A percentile compares a stretch with the other conserved stretches of the same genome.
phyloP scores from a whole-genome alignment of 805 yeast genomes.

The Lipomyces orientalis region DNA sequence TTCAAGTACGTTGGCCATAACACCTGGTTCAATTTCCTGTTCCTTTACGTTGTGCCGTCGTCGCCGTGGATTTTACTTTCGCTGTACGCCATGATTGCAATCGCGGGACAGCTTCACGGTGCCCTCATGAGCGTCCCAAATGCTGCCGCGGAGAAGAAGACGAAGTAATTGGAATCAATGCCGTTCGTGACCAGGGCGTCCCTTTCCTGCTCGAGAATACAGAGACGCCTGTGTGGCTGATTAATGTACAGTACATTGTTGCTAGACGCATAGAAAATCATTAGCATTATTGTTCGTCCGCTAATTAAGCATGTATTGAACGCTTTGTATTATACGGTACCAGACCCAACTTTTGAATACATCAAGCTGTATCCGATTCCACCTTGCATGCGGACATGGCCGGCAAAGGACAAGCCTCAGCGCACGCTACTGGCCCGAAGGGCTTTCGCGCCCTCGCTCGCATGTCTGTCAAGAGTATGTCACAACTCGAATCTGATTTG shows the following conservation, averaged over 20 bases:
- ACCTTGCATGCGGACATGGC: too few species aligned
- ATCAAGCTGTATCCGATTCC: too few species aligned
- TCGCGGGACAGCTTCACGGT: slow-evolving; percentile 18
- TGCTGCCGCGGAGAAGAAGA: slow-evolving; percentile 23
- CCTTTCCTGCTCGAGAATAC: neutral
- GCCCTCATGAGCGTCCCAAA: slow-evolving; percentile 16
- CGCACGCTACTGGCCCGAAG: too few species aligned
- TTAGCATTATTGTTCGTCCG: neutral
- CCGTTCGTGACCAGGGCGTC: neutral
- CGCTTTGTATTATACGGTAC: neutral
- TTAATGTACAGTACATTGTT: neutral
- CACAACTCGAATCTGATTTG: too few species aligned
- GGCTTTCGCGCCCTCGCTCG: too few species aligned
- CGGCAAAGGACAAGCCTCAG: too few species aligned
- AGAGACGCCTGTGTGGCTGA: neutral
- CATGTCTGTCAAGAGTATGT: too few species aligned
- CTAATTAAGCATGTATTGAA: neutral
- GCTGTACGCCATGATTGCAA: slow-evolving; percentile 18
- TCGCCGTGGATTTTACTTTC: slow-evolving; percentile 29
- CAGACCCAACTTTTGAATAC: too few species aligned
- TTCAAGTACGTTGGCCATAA: slow-evolving; percentile 37
- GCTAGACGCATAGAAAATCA: neutral
- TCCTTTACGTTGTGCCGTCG: slow-evolving; percentile 28
- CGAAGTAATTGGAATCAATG: slow-evolving; percentile 13
- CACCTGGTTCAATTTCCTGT: slow-evolving; percentile 12